Percentiles rank a stretch among this genome's conserved stretches.
phyloP scores from a whole-genome alignment of 2,329 filamentous ascomycete genomes.

The Cercospora canescens region DNA sequence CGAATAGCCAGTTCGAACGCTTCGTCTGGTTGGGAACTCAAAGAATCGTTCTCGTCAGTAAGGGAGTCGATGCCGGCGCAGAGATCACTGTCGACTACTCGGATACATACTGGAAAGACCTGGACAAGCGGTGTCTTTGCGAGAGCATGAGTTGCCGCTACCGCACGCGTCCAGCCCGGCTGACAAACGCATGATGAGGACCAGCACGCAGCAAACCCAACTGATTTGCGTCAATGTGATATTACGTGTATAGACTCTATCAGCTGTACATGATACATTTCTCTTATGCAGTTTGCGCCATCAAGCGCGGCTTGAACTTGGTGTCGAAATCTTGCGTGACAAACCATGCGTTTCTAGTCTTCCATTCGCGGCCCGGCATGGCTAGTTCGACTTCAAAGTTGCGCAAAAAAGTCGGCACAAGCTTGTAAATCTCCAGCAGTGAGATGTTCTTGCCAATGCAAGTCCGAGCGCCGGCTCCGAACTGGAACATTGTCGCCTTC shows the following conservation, averaged over 20 bases:
- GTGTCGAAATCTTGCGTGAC: conserved; percentile 51
- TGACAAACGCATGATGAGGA: conserved; percentile 2
- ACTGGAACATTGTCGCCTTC: conserved; percentile 71
- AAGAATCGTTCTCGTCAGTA: conserved; percentile 56
- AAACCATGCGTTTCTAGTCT: conserved; percentile 57
- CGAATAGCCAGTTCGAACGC: conserved; percentile 58
- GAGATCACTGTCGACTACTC: conserved; percentile 62
- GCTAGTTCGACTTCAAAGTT: conserved; percentile 60
- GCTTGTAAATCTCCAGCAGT: conserved; percentile 52
- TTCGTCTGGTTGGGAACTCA: conserved; percentile 60
- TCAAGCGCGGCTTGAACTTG: conserved; percentile 39
- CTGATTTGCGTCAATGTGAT: not conserved
- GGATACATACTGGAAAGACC: conserved; percentile 56
- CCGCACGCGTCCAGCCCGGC: conserved; percentile 15
- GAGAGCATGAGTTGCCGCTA: conserved; percentile 55
- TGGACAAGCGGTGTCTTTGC: conserved; percentile 58
- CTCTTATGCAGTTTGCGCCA: conserved; percentile 2
- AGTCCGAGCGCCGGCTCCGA: conserved; percentile 69
- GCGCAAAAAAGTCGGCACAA: conserved; percentile 59
- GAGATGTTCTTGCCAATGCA: conserved; percentile 61
- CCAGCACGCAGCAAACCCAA: not conserved
- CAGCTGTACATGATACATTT: conserved; percentile 4
- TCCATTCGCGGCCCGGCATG: conserved; percentile 43
- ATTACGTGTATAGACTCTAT: not conserved
- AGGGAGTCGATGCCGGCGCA: conserved; percentile 53